Conservation (phyloP, 2,329 filamentous ascomycete genomes). For the Catunica adiposa region DNA sequence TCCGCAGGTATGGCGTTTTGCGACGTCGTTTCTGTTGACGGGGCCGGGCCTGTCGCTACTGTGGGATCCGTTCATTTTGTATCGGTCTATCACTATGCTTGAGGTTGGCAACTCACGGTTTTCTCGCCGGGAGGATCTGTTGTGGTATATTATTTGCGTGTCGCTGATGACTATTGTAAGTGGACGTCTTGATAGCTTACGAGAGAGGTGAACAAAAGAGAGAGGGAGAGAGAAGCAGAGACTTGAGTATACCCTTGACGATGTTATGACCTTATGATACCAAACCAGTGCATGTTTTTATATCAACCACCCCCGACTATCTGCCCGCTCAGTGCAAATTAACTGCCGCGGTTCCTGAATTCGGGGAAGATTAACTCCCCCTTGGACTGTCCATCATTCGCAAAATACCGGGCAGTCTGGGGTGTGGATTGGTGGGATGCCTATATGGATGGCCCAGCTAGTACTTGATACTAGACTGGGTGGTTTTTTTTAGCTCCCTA, state of each 20-base stretch:
- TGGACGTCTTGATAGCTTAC: constrained; percentile 17
- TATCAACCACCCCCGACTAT: constrained; percentile 37
- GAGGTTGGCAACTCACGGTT: constrained; percentile 60
- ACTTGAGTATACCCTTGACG: background rate
- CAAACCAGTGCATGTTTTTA: constrained; percentile 13
- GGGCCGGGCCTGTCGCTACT: constrained; percentile 33
- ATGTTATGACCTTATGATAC: constrained; percentile 6
- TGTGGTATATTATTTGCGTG: constrained; percentile 66
- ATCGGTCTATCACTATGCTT: constrained; percentile 57
- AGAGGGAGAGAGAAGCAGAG: constrained; percentile 5
- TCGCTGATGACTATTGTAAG: constrained; percentile 62
- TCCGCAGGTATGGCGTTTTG: constrained; percentile 28
- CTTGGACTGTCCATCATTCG: constrained; percentile 46
- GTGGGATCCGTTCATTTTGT: constrained; percentile 61
- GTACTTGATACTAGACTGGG: constrained; percentile 39
- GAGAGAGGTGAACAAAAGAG: background rate
- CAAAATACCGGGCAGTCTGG: constrained; percentile 45
- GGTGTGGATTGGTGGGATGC: constrained; percentile 62
- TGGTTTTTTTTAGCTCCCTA: constrained; percentile 47
- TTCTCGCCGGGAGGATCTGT: constrained; percentile 56
- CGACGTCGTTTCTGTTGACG: constrained; percentile 28
- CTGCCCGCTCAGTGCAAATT: constrained; percentile 62
- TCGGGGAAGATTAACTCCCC: constrained; percentile 64
- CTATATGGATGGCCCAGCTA: constrained; percentile 52
- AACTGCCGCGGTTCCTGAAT: constrained; percentile 74